phyloP scores from a whole-genome alignment of 345 rosid genomes.

The Cardamine chenopodiifolia region DNA sequence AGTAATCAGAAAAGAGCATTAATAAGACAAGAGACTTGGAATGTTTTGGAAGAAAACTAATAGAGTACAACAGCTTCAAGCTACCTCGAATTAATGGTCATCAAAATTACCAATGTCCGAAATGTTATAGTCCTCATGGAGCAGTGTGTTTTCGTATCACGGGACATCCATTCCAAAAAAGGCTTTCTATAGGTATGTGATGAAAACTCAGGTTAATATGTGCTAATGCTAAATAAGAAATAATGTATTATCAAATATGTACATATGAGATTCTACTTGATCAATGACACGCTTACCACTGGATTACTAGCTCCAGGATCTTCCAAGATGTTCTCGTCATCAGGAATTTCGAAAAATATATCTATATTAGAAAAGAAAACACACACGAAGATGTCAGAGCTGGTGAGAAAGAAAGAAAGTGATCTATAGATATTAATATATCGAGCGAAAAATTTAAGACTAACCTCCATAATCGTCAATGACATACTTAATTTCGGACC shows the following conservation, averaged over 20 bases:
- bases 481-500: constrained; percentile 83
- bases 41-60: constrained; percentile 23
- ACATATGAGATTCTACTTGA: constrained; percentile 17
- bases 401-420: constrained; percentile 34
- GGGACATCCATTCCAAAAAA: constrained; percentile 82
- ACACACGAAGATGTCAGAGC: background rate
- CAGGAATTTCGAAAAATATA: constrained; percentile 80
- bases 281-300: constrained; percentile 68
- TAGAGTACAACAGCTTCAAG: constrained; percentile 21
- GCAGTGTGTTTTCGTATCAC: constrained; percentile 54
- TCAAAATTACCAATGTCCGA: constrained; percentile 55
- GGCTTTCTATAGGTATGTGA: constrained; percentile 61
- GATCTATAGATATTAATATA: background rate
- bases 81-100: constrained; percentile 78
- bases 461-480: constrained; percentile 94
- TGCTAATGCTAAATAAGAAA: background rate
- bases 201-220: constrained; percentile 6
- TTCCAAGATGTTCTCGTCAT: constrained; percentile 71
- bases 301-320: constrained; percentile 89
- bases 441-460: constrained; percentile 5
- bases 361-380: constrained; percentile 46
- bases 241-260: background rate
- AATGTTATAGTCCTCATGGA: constrained; percentile 53
- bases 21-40: constrained; percentile 29
- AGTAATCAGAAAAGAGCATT: constrained; percentile 12